Evolutionary conservation across 371 early-diverging fungal species (phyloP).

Genomic region (Mortierella sp.): DNA sequence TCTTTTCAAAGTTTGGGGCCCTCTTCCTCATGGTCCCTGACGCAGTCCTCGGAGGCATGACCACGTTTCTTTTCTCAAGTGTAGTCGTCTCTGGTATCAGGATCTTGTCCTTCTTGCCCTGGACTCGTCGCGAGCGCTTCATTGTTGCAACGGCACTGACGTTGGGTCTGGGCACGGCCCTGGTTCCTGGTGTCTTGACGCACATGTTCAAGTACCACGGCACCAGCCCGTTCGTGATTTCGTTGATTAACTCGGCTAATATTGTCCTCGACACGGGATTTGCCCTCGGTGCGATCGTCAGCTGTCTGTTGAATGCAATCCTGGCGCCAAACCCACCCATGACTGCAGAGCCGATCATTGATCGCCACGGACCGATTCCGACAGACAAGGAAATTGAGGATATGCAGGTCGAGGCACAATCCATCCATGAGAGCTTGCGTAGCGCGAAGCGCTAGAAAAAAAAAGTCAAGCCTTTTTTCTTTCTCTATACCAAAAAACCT

Average conservation of each 20-base stretch:
- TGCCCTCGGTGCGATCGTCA: conserved; percentile 63
- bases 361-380: conserved; percentile 28
- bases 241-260: conserved; percentile 65
- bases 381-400: conserved; percentile 31
- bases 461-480: too few relatives aligned
- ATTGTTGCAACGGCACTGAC: conserved; percentile 51
- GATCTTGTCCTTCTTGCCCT: conserved; percentile 68
- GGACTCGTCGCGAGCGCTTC: conserved; percentile 73
- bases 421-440: conserved; percentile 31
- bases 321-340: conserved; percentile 50
- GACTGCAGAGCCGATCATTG: conserved; percentile 19
- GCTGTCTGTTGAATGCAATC: conserved; percentile 64
- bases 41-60: conserved; percentile 67
- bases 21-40: conserved; percentile 68
- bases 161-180: conserved; percentile 66
- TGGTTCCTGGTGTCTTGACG: conserved; percentile 68
- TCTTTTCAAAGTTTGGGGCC: conserved; percentile 73
- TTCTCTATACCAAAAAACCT: too few relatives aligned
- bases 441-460: conserved; percentile 11
- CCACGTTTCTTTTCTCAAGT: conserved; percentile 69
- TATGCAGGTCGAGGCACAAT: conserved; percentile 41
- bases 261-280: conserved; percentile 70
- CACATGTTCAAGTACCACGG: conserved; percentile 68
- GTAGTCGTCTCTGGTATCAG: conserved; percentile 74
- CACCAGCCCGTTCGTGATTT: conserved; percentile 58